phyloP scores from a whole-genome alignment of 441 rosid species.

The Gossypium schwendimanii region DNA sequence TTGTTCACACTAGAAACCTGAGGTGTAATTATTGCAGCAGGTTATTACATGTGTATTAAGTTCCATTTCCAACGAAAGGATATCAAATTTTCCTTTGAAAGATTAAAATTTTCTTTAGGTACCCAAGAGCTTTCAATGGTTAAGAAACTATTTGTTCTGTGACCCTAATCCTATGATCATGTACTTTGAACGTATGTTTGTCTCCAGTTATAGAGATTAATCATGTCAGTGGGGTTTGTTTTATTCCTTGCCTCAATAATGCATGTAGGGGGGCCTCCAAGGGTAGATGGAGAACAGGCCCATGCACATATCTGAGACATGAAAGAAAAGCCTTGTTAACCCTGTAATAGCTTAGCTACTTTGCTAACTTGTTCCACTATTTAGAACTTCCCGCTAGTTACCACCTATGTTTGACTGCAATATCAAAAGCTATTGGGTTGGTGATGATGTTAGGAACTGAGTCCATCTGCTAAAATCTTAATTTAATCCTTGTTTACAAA shows the following conservation, averaged over 20 bases:
- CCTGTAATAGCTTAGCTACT: neutral
- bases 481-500: neutral
- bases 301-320: neutral
- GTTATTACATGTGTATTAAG: neutral
- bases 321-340: neutral
- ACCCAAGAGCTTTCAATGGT: neutral
- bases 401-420: neutral
- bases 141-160: neutral
- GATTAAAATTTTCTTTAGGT: neutral
- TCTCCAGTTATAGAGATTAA: neutral
- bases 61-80: neutral
- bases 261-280: neutral
- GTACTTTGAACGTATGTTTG: neutral
- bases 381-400: neutral
- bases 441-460: neutral
- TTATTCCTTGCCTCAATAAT: neutral
- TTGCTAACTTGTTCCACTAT: neutral
- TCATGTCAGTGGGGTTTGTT: neutral
- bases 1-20: neutral
- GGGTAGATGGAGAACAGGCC: neutral
- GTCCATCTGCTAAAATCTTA: neutral
- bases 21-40: neutral
- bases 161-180: neutral
- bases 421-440: neutral
- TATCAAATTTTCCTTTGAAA: neutral